These are phyloP conservation scores for Podosphaera fusca DNA, from an alignment of 2,329 filamentous ascomycete species.

Conservation along the genomic window DNA sequence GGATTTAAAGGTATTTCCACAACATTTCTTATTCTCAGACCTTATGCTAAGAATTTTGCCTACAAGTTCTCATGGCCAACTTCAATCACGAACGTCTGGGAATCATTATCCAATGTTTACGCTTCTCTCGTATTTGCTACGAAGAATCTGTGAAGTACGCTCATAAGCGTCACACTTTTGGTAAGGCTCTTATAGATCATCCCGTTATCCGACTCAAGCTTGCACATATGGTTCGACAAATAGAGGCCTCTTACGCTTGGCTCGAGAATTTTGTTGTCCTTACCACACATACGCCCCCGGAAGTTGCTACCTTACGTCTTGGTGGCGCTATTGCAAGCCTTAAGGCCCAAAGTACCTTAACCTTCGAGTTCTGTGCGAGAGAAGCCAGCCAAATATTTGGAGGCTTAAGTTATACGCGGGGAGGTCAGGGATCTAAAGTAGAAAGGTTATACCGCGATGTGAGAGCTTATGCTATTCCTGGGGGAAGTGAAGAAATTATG, in stretches of 20 bases:
- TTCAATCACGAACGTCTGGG: conserved; percentile 99
- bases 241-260: conserved; percentile 94
- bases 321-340: conserved; percentile 82
- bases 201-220: conserved; percentile 95
- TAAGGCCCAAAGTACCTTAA: conserved; percentile 83
- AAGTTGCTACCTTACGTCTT: conserved; percentile 85
- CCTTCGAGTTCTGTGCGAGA: conserved; percentile 92
- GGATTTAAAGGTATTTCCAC: conserved; percentile 53
- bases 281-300: conserved; percentile 78
- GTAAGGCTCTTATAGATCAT: conserved; percentile 89
- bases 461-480: conserved; percentile 84
- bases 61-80: conserved; percentile 85
- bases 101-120: conserved; percentile 91
- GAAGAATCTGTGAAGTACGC: conserved; percentile 93
- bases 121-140: conserved; percentile 91
- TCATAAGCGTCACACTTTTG: conserved; percentile 90
- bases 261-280: conserved; percentile 89
- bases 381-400: conserved; percentile 97
- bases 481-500: conserved; percentile 97
- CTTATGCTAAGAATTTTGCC: conserved; percentile 3
- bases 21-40: neutral
- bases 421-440: conserved; percentile 86
- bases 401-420: conserved; percentile 73
- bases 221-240: conserved; percentile 93
- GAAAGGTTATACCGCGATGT: conserved; percentile 91